Evolutionary conservation across 73 alveolate genomes (phyloP).

Genomic region (Tetrahymena malaccensis): DNA sequence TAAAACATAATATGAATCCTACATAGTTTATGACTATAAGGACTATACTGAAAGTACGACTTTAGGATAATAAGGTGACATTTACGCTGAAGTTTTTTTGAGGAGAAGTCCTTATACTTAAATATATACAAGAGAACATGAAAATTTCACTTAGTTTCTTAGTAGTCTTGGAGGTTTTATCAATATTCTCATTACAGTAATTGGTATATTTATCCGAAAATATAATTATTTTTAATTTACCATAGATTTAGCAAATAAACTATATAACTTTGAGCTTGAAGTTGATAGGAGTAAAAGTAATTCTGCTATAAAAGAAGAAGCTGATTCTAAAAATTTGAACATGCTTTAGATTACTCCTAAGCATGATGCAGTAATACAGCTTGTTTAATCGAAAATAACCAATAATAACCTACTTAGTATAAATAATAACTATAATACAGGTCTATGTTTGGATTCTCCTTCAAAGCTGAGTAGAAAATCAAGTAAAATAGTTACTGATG

Average conservation of each 20-base stretch:
- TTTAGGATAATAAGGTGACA: background rate
- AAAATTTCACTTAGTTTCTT: background rate
- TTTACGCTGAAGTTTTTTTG: background rate
- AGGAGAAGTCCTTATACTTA: background rate
- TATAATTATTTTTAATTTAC: background rate
- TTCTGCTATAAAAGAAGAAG: background rate
- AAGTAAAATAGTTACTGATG: background rate
- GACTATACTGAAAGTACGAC: background rate
- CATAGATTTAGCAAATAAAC: background rate
- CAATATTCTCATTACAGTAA: background rate
- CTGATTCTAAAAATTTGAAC: background rate
- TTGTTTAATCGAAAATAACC: background rate
- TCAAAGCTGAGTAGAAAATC: background rate
- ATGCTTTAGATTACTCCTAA: background rate
- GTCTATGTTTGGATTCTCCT: background rate
- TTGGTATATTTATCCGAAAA: background rate
- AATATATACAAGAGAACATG: background rate
- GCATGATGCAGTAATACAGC: background rate
- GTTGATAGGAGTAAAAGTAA: background rate
- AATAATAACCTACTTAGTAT: too few relatives aligned
- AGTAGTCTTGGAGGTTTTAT: background rate
- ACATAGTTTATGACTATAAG: background rate
- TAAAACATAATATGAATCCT: background rate
- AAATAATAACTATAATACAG: too few relatives aligned
- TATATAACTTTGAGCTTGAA: background rate